Base-by-base conservation (phyloP, 495 filamentous ascomycete genomes). In the Hypoxylon fuscum region DNA sequence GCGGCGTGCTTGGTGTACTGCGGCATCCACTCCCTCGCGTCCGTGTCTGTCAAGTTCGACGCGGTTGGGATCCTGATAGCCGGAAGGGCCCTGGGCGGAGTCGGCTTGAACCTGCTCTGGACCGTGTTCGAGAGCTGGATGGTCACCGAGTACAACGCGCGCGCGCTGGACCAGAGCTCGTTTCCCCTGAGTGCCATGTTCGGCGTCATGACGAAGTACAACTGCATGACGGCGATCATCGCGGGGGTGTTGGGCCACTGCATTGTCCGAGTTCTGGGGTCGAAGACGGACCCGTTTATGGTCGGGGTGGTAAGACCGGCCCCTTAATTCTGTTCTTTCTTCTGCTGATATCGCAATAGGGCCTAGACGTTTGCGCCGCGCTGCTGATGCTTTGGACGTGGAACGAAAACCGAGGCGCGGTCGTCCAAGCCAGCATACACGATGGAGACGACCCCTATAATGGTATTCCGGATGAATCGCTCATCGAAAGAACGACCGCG, bases 61-160 rank as follows among this genome's bases (percentile, higher is more conserved):
- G 50, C 68, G 34, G 64, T 78, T n/a, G 35, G 52, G 4, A 46
- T 78, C 31, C 64, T 83, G 5, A 75, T 81, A 37, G 51, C 61
- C 1, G 81, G 81, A 1, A 59, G 79, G 8, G 64, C 75, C 2
- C 68, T 81, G 4, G 77, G 78, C 17, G 81, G 81, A 1, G 44
- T 83, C 27, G 69, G 68, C 17, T 75, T 79, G 20, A 79, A 75
- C 2, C 65, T 83, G 2, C 68, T 82, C 31, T 83, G 78, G 66
- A 77, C 72, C 11, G 74, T 69, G 7, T 79, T 81, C 54, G 77
- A 83, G 63, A 77, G 75, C 43, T 83, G 79, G 79, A 79, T 83
- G 78, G 71, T 82, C 31, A 75, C 79, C 8, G 80, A 82, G 59
- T 81, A 74, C 41, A 72, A 76, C 49, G 43, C 61, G 7, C 66